Evolutionary conservation across 2,329 filamentous ascomycete genomes (phyloP).

Genomic region (Talaromyces sp.): DNA sequence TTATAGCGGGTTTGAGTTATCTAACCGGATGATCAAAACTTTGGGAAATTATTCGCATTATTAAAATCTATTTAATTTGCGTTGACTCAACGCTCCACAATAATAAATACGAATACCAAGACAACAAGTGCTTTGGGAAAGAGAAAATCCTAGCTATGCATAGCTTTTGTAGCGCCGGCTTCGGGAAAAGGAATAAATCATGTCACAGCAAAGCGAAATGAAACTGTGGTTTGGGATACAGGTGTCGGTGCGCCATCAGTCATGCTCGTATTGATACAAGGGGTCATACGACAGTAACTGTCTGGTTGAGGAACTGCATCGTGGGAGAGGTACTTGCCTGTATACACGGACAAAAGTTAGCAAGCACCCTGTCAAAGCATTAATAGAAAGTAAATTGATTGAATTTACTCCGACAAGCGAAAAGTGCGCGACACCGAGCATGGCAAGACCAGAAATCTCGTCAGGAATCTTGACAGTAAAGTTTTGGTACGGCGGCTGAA

Average conservation of each 20-base stretch:
- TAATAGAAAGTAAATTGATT: background rate
- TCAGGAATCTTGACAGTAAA: slow-evolving; percentile 23
- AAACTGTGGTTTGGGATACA: background rate
- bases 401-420: slow-evolving; percentile 25
- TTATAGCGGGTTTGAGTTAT: background rate
- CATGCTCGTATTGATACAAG: background rate
- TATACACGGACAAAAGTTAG: background rate
- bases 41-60: background rate
- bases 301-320: slow-evolving; percentile 22
- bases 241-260: background rate
- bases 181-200: background rate
- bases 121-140: background rate
- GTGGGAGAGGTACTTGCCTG: slow-evolving; percentile 19
- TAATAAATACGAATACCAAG: background rate
- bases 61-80: background rate
- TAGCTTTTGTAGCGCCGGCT: background rate
- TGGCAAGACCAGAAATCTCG: slow-evolving; percentile 10
- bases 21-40: background rate
- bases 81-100: background rate
- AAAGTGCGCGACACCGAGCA: slow-evolving; percentile 23
- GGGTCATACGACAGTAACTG: slow-evolving; percentile 17
- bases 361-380: background rate
- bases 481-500: slow-evolving; percentile 24
- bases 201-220: background rate
- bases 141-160: background rate